Evolutionary conservation across 2,329 filamentous ascomycete species (phyloP).

Genomic region (Furcasterigmium sp.): DNA sequence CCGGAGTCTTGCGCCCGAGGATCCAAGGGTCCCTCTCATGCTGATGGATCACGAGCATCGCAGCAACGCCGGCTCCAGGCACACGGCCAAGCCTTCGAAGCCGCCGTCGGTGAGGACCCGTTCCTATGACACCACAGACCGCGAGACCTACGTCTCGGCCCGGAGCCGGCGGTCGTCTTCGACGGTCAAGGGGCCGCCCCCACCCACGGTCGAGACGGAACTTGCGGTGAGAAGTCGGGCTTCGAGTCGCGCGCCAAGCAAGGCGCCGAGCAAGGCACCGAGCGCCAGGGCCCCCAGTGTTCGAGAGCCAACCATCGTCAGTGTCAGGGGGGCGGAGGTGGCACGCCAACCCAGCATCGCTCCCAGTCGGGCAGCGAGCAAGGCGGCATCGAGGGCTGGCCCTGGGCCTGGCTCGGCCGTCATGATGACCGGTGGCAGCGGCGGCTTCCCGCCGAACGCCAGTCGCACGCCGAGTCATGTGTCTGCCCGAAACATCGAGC

Average conservation of each 20-base stretch:
- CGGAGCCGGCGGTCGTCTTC: constrained; percentile 30
- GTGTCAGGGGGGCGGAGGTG: constrained; percentile 4
- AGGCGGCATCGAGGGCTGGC: not conserved
- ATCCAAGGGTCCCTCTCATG: constrained; percentile 28
- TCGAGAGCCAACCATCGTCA: constrained; percentile 4
- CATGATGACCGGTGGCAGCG: constrained; percentile 4
- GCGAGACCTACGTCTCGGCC: constrained; percentile 39
- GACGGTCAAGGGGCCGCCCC: constrained; percentile 24
- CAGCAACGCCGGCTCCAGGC: constrained; percentile 33
- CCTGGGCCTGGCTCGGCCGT: constrained; percentile 4
- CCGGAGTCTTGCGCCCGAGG: constrained; percentile 33
- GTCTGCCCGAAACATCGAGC: not conserved
- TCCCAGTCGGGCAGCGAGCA: constrained; percentile 7
- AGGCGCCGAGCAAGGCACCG: constrained; percentile 13
- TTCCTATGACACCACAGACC: constrained; percentile 20
- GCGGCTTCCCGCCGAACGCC: not conserved
- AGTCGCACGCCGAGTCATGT: not conserved
- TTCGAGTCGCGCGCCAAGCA: constrained; percentile 18
- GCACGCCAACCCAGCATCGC: not conserved
- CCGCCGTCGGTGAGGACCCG: constrained; percentile 3
- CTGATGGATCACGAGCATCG: constrained; percentile 34
- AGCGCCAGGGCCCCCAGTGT: constrained; percentile 4
- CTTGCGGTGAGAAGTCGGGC: constrained; percentile 24
- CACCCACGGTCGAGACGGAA: constrained; percentile 19
- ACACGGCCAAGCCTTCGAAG: constrained; percentile 22